Evolutionary conservation across 306 rosid species (phyloP).

Genomic region (Myrica gale): DNA sequence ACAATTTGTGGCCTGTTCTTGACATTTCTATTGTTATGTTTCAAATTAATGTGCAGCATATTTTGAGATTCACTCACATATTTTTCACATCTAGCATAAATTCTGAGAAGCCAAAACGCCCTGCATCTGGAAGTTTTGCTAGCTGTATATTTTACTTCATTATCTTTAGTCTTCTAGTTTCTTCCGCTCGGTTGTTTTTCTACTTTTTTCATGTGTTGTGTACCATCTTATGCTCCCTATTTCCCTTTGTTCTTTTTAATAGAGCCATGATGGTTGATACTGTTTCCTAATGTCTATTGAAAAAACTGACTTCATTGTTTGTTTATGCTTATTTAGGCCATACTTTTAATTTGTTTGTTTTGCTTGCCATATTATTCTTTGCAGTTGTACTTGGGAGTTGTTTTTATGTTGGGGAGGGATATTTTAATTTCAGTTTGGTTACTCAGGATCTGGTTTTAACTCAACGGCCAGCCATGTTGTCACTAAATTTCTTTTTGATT

Average conservation of each 20-base stretch:
- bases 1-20: conserved; percentile 2
- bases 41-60: conserved; percentile 5
- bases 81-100: not conserved
- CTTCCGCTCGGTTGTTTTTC: conserved; percentile 16
- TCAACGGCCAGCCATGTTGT: not conserved
- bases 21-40: conserved; percentile 7
- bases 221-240: not conserved
- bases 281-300: not conserved
- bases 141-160: conserved; percentile 9
- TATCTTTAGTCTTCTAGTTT: conserved; percentile 4
- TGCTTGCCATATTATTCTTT: not conserved
- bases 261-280: not conserved
- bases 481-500: not conserved
- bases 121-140: not conserved
- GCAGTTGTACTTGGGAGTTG: not conserved
- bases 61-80: not conserved
- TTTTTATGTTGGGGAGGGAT: not conserved
- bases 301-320: not conserved
- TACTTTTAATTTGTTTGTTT: not conserved
- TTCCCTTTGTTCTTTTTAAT: not conserved
- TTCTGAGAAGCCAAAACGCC: not conserved
- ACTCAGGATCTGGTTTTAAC: not conserved
- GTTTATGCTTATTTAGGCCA: not conserved
- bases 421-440: not conserved
- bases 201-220: not conserved